A percentile compares a stretch with the other conserved stretches of the same genome.
Evolutionary conservation across 2,329 filamentous ascomycete species (phyloP).

Genomic region (Phaeomoniella chlamydospora): DNA sequence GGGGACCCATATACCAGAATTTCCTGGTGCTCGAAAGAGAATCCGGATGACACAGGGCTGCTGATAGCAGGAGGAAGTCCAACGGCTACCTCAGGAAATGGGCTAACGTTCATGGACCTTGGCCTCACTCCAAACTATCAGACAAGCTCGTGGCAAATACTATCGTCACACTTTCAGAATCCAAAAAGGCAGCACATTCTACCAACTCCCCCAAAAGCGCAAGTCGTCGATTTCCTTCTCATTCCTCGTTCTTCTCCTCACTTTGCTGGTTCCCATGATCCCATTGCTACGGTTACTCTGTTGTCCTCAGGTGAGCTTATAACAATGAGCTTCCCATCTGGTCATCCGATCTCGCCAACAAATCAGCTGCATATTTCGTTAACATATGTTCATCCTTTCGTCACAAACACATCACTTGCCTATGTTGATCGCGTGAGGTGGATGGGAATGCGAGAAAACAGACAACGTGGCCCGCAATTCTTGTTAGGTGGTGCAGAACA

Average conservation of each 20-base stretch:
- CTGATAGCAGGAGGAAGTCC: conserved; percentile 70
- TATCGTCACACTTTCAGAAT: conserved; percentile 66
- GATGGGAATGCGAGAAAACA: conserved; percentile 79
- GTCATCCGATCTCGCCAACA: conserved; percentile 78
- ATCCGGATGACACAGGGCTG: conserved; percentile 84
- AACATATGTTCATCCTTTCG: conserved; percentile 80
- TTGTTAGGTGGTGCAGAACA: conserved; percentile 67
- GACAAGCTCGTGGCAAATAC: conserved; percentile 76
- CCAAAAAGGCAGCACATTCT: conserved; percentile 57
- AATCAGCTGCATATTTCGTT: conserved; percentile 84
- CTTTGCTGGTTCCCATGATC: conserved; percentile 78
- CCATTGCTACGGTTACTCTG: conserved; percentile 67
- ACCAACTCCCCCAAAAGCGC: conserved; percentile 60
- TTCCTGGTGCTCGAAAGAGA: conserved; percentile 85
- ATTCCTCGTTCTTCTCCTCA: conserved; percentile 73
- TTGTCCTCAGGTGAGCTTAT: conserved; percentile 78
- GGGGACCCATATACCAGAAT: conserved; percentile 67
- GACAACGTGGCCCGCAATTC: conserved; percentile 63
- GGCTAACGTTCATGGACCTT: conserved; percentile 78
- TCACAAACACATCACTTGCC: conserved; percentile 57
- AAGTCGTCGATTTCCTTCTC: conserved; percentile 66
- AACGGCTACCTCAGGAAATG: conserved; percentile 53
- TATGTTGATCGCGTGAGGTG: conserved; percentile 65
- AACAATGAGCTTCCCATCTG: conserved; percentile 83
- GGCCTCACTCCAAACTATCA: conserved; percentile 80